A percentile compares a stretch with the other conserved stretches of the same genome.
Evolutionary conservation across 805 yeast species (phyloP).

Genomic region (Martiniozyma abietophila): DNA sequence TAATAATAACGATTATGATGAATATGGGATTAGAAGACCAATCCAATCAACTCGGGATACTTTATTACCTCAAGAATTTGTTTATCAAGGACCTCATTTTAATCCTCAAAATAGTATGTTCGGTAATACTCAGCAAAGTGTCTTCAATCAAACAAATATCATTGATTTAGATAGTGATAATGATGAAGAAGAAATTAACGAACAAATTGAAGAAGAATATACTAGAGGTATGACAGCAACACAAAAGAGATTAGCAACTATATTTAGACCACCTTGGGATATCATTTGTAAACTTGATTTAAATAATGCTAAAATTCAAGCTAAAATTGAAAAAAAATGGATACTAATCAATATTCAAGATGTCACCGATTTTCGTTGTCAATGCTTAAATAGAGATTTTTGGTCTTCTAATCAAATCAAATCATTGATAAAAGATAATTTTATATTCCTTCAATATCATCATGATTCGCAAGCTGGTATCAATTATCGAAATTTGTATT

Average conservation of each 20-base stretch:
- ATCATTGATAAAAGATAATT: slow-evolving; percentile 52
- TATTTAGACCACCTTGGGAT: slow-evolving; percentile 93
- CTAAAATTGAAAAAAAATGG: slow-evolving; percentile 65
- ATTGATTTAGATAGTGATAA: slow-evolving; percentile 28
- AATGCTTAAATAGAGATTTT: slow-evolving; percentile 82
- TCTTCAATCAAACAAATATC: slow-evolving; percentile 47
- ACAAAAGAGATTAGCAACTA: slow-evolving; percentile 63
- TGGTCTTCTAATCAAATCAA: slow-evolving; percentile 73
- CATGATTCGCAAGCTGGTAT: slow-evolving; percentile 68
- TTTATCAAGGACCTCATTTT: slow-evolving; percentile 11
- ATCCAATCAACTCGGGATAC: slow-evolving; percentile 75
- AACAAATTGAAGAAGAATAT: slow-evolving; percentile 17
- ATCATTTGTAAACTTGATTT: slow-evolving; percentile 58
- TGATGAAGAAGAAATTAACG: slow-evolving; percentile 30
- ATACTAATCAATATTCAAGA: slow-evolving; percentile 84
- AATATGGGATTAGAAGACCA: slow-evolving; percentile 61
- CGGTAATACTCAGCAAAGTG: slow-evolving; percentile 39
- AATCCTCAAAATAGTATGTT: slow-evolving; percentile 33
- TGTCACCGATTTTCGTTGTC: slow-evolving; percentile 75
- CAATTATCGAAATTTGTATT: slow-evolving; percentile 64
- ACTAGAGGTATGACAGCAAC: slow-evolving; percentile 31
- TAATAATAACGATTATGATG: slow-evolving; percentile 7
- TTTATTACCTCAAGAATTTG: slow-evolving; percentile 17
- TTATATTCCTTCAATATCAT: slow-evolving; percentile 80
- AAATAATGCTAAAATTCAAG: slow-evolving; percentile 66